Evolutionary conservation across 495 filamentous ascomycete species (phyloP), one percentile per base, ranked within the genome.

Genomic region (Aspergillus affinis): DNA sequence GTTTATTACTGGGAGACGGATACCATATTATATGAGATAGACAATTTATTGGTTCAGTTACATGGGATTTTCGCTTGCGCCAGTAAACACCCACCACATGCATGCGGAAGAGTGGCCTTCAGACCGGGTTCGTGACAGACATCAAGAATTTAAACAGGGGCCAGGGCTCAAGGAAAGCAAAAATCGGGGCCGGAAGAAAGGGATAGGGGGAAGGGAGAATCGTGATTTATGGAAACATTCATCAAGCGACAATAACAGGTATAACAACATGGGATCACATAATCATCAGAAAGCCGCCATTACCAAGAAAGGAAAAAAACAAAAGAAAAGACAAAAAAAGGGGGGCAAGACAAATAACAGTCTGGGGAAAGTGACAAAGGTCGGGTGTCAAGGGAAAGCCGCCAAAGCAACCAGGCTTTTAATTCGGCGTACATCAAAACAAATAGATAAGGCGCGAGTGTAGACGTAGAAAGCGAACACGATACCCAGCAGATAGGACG

Each of bases 51-150:
- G 63, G 69, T 69, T 61, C 55, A 62, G 54, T 44, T 61, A 73
- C 70, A 72, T 71, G 70, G 63, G 65, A 62, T 57, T 57, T 44
- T 63, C 67, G 65, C 65, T 67, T 65, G 75, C 71, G 71, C 75
- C 73, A 71, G 66, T 69, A 60, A 78, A 80, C 77, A 74, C 77
- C 76, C 66, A 67, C 71, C 67, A 74, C 72, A 80, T 80, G 75
- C 77, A 78, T 77, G 74, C 69, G 65, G 64, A 64, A 70, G 61
- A 66, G 57, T 57, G 71, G 66, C 69, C 68, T 64, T 59, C 45
- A 62, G 69, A 67, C 73, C 69, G 68, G 62, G 56, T 66, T 72
- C 74, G 72, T 74, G 62, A 72, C 66, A 66, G 69, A 68, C 70
- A 70, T 72, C 62, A 69, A 65, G 57, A 66, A 56, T 58, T 58